Percentiles rank a stretch among this genome's conserved stretches.
Evolutionary conservation across 768 basidiomycete species (phyloP).

Genomic region (Rhodotorula sphaerocarpa): DNA sequence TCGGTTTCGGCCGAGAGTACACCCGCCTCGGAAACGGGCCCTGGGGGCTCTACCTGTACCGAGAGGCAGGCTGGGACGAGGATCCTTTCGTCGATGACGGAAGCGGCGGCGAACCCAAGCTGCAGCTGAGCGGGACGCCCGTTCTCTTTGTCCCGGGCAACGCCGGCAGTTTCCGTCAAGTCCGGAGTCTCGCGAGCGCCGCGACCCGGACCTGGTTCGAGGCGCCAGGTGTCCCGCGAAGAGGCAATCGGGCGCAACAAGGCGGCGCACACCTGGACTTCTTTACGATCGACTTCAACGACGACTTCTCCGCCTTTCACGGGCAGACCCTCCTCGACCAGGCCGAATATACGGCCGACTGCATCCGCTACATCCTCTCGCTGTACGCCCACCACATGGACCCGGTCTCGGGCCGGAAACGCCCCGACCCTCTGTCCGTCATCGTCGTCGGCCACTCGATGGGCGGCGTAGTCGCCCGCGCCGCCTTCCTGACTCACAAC

Average conservation of each 20-base stretch:
- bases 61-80: slow-evolving; percentile 76
- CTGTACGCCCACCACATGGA: slow-evolving; percentile 49
- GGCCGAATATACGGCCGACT: slow-evolving; percentile 61
- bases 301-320: slow-evolving; percentile 92
- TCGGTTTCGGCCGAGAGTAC: slow-evolving; percentile 63
- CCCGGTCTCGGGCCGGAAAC: background rate
- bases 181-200: slow-evolving; percentile 87
- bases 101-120: background rate
- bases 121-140: slow-evolving; percentile 54
- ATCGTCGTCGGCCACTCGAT: slow-evolving; percentile 89
- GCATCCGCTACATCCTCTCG: slow-evolving; percentile 69
- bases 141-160: slow-evolving; percentile 96
- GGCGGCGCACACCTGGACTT: slow-evolving; percentile 63
- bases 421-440: slow-evolving; percentile 51
- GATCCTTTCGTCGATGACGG: slow-evolving; percentile 49
- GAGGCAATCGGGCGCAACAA: slow-evolving; percentile 44
- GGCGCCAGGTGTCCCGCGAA: slow-evolving; percentile 46
- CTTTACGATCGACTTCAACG: slow-evolving; percentile 92
- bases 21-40: slow-evolving; percentile 42
- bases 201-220: slow-evolving; percentile 70
- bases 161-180: slow-evolving; percentile 88
- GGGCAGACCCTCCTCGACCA: slow-evolving; percentile 78
- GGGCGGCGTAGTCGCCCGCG: slow-evolving; percentile 85
- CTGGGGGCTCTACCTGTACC: slow-evolving; percentile 66
- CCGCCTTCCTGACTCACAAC: slow-evolving; percentile 59